Evolutionary conservation across 352 stramenopile species (phyloP), one percentile per base, ranked within the genome.

Genomic region (Phytophthora colocasiae): DNA sequence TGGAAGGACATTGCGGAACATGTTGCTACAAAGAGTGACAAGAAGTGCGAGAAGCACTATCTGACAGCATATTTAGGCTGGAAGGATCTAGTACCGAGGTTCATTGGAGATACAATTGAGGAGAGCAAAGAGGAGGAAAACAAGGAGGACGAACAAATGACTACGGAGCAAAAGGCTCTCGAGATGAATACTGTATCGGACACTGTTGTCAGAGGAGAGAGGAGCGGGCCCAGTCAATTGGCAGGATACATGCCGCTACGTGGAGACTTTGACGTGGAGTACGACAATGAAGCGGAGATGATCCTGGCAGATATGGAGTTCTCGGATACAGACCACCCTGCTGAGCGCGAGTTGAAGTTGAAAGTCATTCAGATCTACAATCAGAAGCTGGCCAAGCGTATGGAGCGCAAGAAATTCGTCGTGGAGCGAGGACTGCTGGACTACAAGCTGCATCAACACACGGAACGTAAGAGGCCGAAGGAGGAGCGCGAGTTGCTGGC

Each of bases 291-390:
- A 48, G 97, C 97, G 1, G 97, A 99, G 77, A 53, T 98, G 48
- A 92, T 98, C 32, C 69, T 99, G 24, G 93, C 93, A 7, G 97
- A 99, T 73, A 98, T 99, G 91, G 96, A 99, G 59, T 90, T 94
- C 17, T 83, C 90, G 8, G 96, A 98, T n/a, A 85, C 85, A 39
- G 87, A 97, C 54, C 85, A 96, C 56, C 79, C 87, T n/a, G 88
- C 81, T 10, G 92, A 99, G 70, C 80, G 84, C 38, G 85, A 98
- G 63, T 80, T 99, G 46, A 99, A 99, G 77, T 74, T 99, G 36
- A 91, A 98, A 65, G 87, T 99, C 12, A 91, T 99, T 48, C 77
- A 92, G 63, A 98, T 98, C 48, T 99, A 99, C 87, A 99, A 99
- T 72, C 68, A 85, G 36, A 98, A 98, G 62, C 80, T 99, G 22